Conservation (phyloP, 148 eudicot species). For the Persicaria tinctoria region DNA sequence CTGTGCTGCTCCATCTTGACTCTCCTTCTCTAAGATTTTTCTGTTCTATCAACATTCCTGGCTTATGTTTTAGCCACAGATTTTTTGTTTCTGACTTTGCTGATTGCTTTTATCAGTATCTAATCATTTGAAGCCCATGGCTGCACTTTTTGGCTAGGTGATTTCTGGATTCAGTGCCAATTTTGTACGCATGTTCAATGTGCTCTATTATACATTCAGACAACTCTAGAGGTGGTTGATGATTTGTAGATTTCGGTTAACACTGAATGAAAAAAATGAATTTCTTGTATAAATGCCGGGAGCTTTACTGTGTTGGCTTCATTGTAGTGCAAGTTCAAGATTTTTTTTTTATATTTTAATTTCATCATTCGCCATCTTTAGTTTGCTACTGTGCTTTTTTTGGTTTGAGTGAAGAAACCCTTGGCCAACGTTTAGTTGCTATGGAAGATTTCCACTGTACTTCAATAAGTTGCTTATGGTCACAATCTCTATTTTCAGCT, state of each 20-base stretch:
- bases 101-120: not conserved
- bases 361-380: not conserved
- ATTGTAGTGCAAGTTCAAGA: not conserved
- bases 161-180: not conserved
- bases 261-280: not conserved
- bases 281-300: not conserved
- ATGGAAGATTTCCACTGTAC: not conserved
- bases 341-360: not conserved
- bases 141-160: not conserved
- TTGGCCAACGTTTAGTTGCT: not conserved
- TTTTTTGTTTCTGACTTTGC: not conserved
- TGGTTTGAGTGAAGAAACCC: not conserved
- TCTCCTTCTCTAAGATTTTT: not conserved
- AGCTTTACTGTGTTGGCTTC: not conserved
- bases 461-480: constrained; percentile 5
- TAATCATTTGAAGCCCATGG: not conserved
- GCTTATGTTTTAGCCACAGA: not conserved
- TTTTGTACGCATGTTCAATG: not conserved
- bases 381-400: not conserved
- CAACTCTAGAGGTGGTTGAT: not conserved
- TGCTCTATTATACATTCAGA: no score
- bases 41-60: not conserved
- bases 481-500: constrained; percentile 33
- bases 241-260: not conserved
- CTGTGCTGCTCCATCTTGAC: not conserved